Base-by-base conservation (phyloP, 2,329 filamentous ascomycete species). In the Fusarium napiforme region DNA sequence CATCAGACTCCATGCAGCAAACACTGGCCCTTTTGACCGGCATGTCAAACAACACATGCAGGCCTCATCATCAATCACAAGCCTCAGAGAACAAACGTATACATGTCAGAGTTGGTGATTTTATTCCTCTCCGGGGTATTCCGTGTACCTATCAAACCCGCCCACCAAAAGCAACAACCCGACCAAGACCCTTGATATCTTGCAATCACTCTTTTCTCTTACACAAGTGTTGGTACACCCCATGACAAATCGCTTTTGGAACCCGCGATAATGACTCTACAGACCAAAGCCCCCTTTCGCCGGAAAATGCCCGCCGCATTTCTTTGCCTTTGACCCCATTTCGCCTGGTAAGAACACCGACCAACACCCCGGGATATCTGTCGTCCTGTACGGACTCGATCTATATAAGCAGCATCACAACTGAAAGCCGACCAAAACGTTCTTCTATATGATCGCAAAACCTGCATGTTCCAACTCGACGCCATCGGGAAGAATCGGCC, bases 401-500 rank as follows among this genome's bases (percentile, higher is more conserved):
- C 16, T 15, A 30, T 32, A 26, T 30, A 58, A 60, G 37, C 28
- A 67, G 18, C 23, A 57, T 23, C 9, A 40, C 40, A 34, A 21
- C 11, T n/a, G 26, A 40, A 36, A 46, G 16, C n/a, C 15, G 10
- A 8, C n/a, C 9, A 9, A 39, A 37, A 14, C 12, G 37, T 28
- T 26, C 72, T 32, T 28, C 72, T 39, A 76, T 18, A 76, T 18
- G 23, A 84, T 67, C 30, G 82, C 83, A 75, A 90, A 90, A 0
- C 88, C 88, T 5, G 88, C 87, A 36, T 87, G 83, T 72, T 85
- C 82, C 59, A 90, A 74, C 56, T 84, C 81, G 36, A 82, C 75
- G 2, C 87, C 87, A 1, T 78, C 82, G 0, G 87, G 84, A 34
- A 90, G 71, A 64, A 89, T 87, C 7, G 88, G 88, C 28, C 87